Evolutionary conservation across 345 rosid species (phyloP).

Genomic region (Populus euphratica): DNA sequence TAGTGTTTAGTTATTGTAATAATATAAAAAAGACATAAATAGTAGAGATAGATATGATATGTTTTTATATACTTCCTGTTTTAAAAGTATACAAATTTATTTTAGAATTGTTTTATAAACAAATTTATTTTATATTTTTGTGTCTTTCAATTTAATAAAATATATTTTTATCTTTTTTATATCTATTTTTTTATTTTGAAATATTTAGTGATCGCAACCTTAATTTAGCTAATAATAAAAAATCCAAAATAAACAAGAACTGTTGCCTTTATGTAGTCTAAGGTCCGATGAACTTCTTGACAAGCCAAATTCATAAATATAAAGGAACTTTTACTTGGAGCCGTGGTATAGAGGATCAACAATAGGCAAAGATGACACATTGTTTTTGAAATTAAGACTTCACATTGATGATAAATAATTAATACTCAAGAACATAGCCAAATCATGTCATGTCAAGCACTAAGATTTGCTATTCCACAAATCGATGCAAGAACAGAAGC

Average conservation of each 20-base stretch:
- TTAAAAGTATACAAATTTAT: too few relatives aligned
- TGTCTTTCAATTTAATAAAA: too few relatives aligned
- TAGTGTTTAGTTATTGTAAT: too few relatives aligned
- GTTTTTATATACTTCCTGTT: accelerated
- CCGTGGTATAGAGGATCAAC: background rate
- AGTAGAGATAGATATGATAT: too few relatives aligned
- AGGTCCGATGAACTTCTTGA: background rate
- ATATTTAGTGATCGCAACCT: too few relatives aligned
- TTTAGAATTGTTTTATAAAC: too few relatives aligned
- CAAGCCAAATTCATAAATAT: background rate
- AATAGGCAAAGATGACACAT: background rate
- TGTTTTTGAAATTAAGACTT: background rate
- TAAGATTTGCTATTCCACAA: background rate
- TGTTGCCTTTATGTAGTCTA: background rate
- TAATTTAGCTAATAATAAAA: too few relatives aligned
- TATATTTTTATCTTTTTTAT: too few relatives aligned
- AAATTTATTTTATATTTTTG: too few relatives aligned
- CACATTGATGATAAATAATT: too few relatives aligned
- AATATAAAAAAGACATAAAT: too few relatives aligned
- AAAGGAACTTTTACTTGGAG: background rate
- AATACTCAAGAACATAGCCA: background rate
- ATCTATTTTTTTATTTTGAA: too few relatives aligned
- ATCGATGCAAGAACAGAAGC: background rate
- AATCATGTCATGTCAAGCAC: background rate
- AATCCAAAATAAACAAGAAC: background rate